Conservation (phyloP, 2,329 filamentous ascomycete species). For the Fusarium camptoceras region DNA sequence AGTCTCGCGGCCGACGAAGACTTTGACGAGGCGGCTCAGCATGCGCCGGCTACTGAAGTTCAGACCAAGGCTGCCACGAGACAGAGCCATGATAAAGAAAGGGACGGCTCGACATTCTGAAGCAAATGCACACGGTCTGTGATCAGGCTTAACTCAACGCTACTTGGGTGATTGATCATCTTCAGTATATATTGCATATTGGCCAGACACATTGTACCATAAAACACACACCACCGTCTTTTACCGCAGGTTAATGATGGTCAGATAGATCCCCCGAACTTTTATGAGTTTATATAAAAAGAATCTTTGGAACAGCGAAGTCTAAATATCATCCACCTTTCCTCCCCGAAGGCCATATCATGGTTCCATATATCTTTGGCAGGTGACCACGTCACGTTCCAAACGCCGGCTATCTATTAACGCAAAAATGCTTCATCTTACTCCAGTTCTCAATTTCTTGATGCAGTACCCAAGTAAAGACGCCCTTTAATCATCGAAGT, state of each 20-base stretch:
- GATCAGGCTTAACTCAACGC: not conserved
- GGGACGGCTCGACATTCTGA: slow-evolving; percentile 44
- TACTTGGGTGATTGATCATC: not conserved
- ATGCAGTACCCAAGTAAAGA: not conserved
- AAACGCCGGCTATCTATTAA: slow-evolving; percentile 46
- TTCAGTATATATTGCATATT: not conserved
- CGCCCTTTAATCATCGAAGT: slow-evolving; percentile 83
- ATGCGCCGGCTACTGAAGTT: slow-evolving; percentile 47
- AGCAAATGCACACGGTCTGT: not conserved
- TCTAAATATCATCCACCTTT: slow-evolving; percentile 4
- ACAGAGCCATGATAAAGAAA: slow-evolving; percentile 36
- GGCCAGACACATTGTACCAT: not conserved
- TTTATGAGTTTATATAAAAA: slow-evolving; percentile 1
- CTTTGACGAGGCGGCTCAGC: slow-evolving; percentile 47
- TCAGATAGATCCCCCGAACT: slow-evolving; percentile 1
- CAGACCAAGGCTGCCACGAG: slow-evolving; percentile 24
- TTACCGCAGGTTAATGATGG: not conserved
- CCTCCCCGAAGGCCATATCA: slow-evolving; percentile 7
- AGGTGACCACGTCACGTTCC: slow-evolving; percentile 33
- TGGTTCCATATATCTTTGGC: slow-evolving; percentile 33
- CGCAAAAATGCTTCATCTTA: slow-evolving; percentile 20
- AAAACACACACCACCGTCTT: not conserved
- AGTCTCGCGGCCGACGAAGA: slow-evolving; percentile 30
- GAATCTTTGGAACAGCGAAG: slow-evolving; percentile 1
- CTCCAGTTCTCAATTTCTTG: slow-evolving; percentile 1